phyloP scores from a whole-genome alignment of 768 basidiomycete species.

The Sporobolomyces phaffii region DNA sequence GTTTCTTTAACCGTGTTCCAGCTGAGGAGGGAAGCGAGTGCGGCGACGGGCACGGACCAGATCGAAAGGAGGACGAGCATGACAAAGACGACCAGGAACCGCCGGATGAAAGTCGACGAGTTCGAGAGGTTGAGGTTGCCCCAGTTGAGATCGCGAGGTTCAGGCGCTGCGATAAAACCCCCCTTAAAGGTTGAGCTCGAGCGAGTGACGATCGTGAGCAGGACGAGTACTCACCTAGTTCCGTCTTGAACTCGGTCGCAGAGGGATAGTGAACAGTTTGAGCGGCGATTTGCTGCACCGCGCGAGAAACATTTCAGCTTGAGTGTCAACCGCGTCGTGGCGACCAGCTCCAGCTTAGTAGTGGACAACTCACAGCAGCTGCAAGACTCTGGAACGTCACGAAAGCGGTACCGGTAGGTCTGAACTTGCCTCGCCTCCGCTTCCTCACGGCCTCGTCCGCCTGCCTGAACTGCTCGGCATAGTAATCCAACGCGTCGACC shows the following conservation, averaged over 20 bases:
- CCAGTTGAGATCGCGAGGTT: conserved; percentile 95
- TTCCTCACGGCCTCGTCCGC: conserved; percentile 77
- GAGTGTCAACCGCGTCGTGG: no score
- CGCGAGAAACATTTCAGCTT: not conserved
- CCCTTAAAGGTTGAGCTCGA: no score
- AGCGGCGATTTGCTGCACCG: conserved; percentile 67
- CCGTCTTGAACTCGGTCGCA: conserved; percentile 38
- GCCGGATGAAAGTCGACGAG: conserved; percentile 58
- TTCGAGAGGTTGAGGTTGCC: conserved; percentile 70
- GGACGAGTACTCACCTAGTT: conserved; percentile 27
- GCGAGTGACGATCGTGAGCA: no score
- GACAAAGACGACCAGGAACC: conserved; percentile 62
- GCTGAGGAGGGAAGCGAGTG: conserved; percentile 76
- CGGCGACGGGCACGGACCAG: conserved; percentile 87
- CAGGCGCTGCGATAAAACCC: conserved; percentile 85
- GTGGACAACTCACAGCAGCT: conserved; percentile 60
- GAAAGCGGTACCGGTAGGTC: conserved; percentile 77
- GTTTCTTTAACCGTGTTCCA: conserved; percentile 88
- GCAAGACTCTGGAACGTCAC: conserved; percentile 96
- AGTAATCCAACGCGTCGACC: conserved; percentile 83
- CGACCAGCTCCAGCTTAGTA: no score
- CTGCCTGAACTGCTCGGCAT: conserved; percentile 70
- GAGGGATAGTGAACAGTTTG: conserved; percentile 59
- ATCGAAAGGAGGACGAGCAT: conserved; percentile 74
- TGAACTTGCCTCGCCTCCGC: conserved; percentile 69